A percentile compares a stretch with the other conserved stretches of the same genome.
These are phyloP conservation scores for Tolypocladium album DNA, from an alignment of 2,329 filamentous ascomycete genomes.

Conservation along the genomic window DNA sequence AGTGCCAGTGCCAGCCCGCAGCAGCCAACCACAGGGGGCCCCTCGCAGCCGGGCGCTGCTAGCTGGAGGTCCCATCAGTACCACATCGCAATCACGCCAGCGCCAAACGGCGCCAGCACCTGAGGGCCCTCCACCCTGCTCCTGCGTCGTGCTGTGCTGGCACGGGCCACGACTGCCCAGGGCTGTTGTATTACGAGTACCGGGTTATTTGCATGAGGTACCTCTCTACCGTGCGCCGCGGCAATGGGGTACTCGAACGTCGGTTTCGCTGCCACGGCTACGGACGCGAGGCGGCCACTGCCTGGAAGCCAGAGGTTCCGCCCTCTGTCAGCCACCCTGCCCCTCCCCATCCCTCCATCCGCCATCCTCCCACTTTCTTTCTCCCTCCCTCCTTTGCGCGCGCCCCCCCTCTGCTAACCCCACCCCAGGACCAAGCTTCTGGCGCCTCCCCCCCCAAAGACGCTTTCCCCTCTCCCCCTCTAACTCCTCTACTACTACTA, in stretches of 20 bases:
- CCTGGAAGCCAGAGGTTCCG: conserved; percentile 10
- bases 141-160: background rate
- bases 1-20: background rate
- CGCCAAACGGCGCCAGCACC: background rate
- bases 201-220: background rate
- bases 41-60: background rate
- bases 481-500: conserved; percentile 4
- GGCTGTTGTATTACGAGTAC: background rate
- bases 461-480: conserved; percentile 6
- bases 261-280: background rate
- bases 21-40: background rate
- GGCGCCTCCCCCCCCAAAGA: conserved; percentile 1
- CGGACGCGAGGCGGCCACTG: background rate
- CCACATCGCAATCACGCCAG: background rate
- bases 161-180: background rate
- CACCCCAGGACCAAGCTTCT: conserved; percentile 6
- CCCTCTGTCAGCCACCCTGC: conserved; percentile 17
- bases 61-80: background rate
- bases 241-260: background rate
- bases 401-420: conserved; percentile 9
- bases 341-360: conserved; percentile 5
- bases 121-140: background rate
- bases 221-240: background rate
- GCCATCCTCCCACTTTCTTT: conserved; percentile 8
- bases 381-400: conserved; percentile 9